These are phyloP conservation scores for Coniochaeta hoffmannii DNA, from an alignment of 2,329 filamentous ascomycete species.

Conservation along the genomic window DNA sequence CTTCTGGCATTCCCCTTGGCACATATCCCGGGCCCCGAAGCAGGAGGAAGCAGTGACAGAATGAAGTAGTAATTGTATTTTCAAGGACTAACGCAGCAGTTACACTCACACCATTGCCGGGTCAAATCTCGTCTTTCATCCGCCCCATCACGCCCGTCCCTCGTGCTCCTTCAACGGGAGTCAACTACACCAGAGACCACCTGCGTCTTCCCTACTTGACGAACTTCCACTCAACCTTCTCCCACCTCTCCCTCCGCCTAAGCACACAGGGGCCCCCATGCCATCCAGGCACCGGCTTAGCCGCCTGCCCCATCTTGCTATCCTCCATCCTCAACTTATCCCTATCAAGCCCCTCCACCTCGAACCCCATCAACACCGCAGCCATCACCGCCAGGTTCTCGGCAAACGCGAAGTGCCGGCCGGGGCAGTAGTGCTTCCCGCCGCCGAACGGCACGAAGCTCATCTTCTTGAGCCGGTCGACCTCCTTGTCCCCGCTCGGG, in stretches of 20 bases:
- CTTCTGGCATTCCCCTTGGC: too few species aligned
- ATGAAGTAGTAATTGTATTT: too few species aligned
- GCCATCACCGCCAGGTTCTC: conserved; percentile 24
- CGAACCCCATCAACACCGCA: conserved; percentile 22
- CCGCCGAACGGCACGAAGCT: conserved; percentile 25
- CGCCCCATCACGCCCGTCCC: too few species aligned
- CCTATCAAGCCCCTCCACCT: conserved; percentile 12
- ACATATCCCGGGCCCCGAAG: too few species aligned
- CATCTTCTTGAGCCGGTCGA: conserved; percentile 12
- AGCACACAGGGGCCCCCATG: background rate
- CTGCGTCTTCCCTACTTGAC: too few species aligned
- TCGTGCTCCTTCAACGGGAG: too few species aligned
- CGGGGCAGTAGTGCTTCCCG: conserved; percentile 24
- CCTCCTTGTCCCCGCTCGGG: conserved; percentile 20
- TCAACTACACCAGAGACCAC: background rate
- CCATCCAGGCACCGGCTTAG: background rate
- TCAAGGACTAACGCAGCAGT: too few species aligned
- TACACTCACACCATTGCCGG: too few species aligned
- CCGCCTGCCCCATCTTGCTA: conserved; percentile 1
- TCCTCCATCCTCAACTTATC: background rate
- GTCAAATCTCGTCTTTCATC: too few species aligned
- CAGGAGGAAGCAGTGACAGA: background rate
- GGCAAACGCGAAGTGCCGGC: conserved; percentile 24
- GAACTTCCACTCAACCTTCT: conserved; percentile 1
- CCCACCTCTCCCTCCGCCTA: background rate